phyloP scores from a whole-genome alignment of 164 flowering plant genomes.

The Tetracentron sinense region DNA sequence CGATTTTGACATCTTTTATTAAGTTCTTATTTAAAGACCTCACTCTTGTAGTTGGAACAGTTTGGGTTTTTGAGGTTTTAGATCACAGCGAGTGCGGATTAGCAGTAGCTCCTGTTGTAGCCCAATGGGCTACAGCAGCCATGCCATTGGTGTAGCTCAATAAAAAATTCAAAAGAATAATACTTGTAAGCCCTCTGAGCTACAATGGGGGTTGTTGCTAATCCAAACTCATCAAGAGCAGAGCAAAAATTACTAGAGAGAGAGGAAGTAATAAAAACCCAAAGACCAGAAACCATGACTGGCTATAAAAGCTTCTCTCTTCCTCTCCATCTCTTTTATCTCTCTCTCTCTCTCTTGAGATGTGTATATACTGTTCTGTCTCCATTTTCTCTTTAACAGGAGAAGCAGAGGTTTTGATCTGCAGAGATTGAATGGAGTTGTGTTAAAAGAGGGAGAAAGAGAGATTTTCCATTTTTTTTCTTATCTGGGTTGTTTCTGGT shows the following conservation, averaged over 20 bases:
- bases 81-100: too few species aligned
- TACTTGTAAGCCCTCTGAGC: too few species aligned
- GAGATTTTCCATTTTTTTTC: background rate
- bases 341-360: conserved; percentile 10
- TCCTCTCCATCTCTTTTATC: background rate
- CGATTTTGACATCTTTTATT: background rate
- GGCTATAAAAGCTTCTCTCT: conserved; percentile 27
- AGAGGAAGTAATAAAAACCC: background rate
- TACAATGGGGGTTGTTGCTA: too few species aligned
- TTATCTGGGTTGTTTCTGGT: background rate
- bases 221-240: too few species aligned
- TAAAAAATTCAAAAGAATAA: too few species aligned
- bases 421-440: background rate
- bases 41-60: conserved; percentile 3
- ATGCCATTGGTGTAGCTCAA: too few species aligned
- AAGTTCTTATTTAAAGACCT: background rate
- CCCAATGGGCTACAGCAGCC: too few species aligned
- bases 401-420: too few species aligned
- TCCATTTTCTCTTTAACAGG: conserved; percentile 17
- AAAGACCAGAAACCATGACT: conserved; percentile 4
- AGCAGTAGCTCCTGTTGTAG: too few species aligned
- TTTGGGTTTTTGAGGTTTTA: background rate
- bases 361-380: conserved; percentile 18
- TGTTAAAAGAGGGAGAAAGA: background rate
- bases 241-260: conserved; percentile 1